Percentiles rank a stretch among this genome's conserved stretches.
These are phyloP conservation scores for Cryptomeria japonica DNA, from an alignment of 75 land plant species.

Conservation along the genomic window DNA sequence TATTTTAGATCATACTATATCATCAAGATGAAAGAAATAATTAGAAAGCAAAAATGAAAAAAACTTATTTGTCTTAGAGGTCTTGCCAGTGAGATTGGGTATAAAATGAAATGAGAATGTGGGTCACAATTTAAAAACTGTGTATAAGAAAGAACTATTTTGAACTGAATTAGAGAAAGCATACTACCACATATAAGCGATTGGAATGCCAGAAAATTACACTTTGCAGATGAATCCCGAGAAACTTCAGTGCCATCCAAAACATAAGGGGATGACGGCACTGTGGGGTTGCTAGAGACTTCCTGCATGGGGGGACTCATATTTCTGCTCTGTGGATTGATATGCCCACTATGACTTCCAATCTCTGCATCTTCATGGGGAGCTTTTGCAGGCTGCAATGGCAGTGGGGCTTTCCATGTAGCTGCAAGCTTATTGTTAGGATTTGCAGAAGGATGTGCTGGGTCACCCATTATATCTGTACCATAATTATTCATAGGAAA, in stretches of 20 bases:
- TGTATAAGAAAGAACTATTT: too few species aligned
- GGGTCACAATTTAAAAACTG: neutral
- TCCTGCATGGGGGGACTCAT: neutral
- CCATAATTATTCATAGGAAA: neutral
- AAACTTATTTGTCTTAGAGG: too few species aligned
- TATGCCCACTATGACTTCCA: neutral
- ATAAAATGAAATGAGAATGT: neutral
- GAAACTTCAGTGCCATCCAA: neutral
- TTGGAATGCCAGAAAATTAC: neutral
- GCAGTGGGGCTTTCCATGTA: conserved; percentile 11
- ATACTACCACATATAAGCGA: neutral
- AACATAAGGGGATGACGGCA: neutral
- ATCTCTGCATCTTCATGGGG: neutral
- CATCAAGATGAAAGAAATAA: too few species aligned
- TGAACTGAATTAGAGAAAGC: neutral
- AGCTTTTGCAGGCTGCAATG: neutral
- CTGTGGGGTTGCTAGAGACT: neutral
- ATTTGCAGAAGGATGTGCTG: conserved; percentile 10
- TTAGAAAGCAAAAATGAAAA: too few species aligned
- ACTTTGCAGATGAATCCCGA: neutral
- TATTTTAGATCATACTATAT: too few species aligned
- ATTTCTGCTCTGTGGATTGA: neutral
- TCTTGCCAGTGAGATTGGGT: neutral
- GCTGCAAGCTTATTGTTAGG: conserved; percentile 10
- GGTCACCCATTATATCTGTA: neutral